Evolutionary conservation across 495 filamentous ascomycete species (phyloP).

Genomic region (Xanthoparmelia taractica): DNA sequence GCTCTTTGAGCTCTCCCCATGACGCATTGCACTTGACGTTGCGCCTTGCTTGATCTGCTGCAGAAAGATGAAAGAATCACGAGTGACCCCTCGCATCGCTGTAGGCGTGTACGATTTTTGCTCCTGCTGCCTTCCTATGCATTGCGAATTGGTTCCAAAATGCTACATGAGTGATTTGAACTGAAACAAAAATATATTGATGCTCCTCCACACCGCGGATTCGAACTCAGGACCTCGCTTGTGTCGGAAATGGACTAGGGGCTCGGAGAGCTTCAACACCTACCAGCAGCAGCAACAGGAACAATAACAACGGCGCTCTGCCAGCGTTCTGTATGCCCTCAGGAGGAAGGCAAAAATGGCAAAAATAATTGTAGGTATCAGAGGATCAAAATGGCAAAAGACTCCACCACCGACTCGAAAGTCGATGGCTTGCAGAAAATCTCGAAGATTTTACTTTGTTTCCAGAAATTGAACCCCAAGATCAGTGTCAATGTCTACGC

Average conservation of each 20-base stretch:
- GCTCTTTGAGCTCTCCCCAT: not conserved
- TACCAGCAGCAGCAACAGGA: not conserved
- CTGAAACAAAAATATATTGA: not conserved
- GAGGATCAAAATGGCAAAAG: slow-evolving; percentile 6
- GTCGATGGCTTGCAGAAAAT: not conserved
- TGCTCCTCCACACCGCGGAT: not conserved
- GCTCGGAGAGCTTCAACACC: not conserved
- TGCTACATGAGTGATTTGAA: not conserved
- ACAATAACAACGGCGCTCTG: too few species aligned
- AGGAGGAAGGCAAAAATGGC: not conserved
- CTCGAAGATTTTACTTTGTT: not conserved
- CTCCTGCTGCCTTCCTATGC: not conserved
- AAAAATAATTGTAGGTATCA: not conserved
- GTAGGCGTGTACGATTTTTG: not conserved
- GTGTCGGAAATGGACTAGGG: not conserved
- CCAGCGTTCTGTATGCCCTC: not conserved
- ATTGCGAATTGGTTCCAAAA: not conserved
- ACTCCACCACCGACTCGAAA: not conserved
- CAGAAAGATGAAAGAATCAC: not conserved
- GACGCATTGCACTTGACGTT: not conserved
- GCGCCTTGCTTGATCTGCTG: not conserved
- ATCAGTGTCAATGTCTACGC: too few species aligned
- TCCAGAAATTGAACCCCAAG: too few species aligned
- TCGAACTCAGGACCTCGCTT: not conserved
- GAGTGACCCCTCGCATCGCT: not conserved